These are phyloP conservation scores for Chrysanthemum seticuspe DNA, from an alignment of 129 eudicot genomes.

Conservation along the genomic window DNA sequence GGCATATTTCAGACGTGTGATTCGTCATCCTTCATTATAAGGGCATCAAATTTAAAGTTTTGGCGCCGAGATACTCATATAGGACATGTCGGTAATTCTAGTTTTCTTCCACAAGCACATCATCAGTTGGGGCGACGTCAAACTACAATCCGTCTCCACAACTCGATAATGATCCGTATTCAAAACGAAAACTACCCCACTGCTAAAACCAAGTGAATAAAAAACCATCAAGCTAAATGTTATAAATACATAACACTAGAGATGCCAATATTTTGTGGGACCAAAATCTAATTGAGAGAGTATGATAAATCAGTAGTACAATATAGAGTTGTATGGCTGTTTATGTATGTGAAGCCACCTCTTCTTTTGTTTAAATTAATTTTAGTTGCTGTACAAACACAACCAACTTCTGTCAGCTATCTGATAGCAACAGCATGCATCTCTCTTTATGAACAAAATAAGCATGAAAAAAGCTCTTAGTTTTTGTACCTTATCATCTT, in stretches of 20 bases:
- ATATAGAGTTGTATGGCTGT: constrained; percentile 14
- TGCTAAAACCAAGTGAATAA: background rate
- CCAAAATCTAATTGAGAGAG: constrained; percentile 33
- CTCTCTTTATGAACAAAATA: constrained; percentile 22
- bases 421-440: constrained; percentile 29
- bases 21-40: too few relatives aligned
- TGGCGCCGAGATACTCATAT: too few relatives aligned
- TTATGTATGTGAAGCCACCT: constrained; percentile 12
- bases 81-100: too few relatives aligned
- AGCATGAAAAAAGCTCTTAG: constrained; percentile 35
- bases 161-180: too few relatives aligned
- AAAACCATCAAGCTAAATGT: background rate
- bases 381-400: constrained; percentile 40
- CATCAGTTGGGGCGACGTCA: too few relatives aligned
- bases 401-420: constrained; percentile 40
- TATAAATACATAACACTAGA: background rate
- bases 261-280: constrained; percentile 9
- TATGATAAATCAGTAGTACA: constrained; percentile 21
- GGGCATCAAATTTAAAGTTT: too few relatives aligned
- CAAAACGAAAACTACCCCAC: too few relatives aligned
- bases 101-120: too few relatives aligned
- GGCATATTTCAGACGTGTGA: too few relatives aligned
- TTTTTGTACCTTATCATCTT: constrained; percentile 38
- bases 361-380: constrained; percentile 38
- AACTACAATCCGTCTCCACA: too few relatives aligned